phyloP scores from a whole-genome alignment of 2,329 filamentous ascomycete species.

The Thermomyces lanuginosus region DNA sequence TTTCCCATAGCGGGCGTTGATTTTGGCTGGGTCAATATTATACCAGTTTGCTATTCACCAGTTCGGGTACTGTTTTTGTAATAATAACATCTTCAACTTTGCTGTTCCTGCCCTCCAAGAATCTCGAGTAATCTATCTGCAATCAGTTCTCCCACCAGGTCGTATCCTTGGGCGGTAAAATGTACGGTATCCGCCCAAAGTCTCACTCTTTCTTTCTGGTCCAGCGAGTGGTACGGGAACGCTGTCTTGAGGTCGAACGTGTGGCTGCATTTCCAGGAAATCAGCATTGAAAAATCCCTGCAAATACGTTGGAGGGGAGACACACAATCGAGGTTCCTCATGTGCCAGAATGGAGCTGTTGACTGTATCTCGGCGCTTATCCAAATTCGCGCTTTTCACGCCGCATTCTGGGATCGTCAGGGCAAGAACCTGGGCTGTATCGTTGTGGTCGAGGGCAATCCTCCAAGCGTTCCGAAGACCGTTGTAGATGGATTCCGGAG shows the following conservation, averaged over 20 bases:
- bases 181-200: conserved; percentile 50
- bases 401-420: conserved; percentile 45
- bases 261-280: conserved; percentile 25
- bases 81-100: too few species aligned
- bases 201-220: conserved; percentile 27
- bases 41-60: too few species aligned
- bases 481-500: conserved; percentile 31
- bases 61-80: too few species aligned
- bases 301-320: conserved; percentile 3
- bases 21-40: too few species aligned
- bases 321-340: conserved; percentile 38
- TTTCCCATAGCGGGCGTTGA: too few species aligned
- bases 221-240: conserved; percentile 39
- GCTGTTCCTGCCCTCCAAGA: too few species aligned
- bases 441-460: conserved; percentile 28
- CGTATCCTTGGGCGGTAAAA: conserved; percentile 42
- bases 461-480: conserved; percentile 37
- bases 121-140: conserved; percentile 38
- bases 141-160: conserved; percentile 44
- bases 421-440: conserved; percentile 42
- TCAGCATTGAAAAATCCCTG: not conserved
- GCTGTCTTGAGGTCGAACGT: conserved; percentile 40
- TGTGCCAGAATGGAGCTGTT: conserved; percentile 40
- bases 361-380: conserved; percentile 27
- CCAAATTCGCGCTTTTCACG: conserved; percentile 13